Base-by-base conservation (phyloP, 2,329 filamentous ascomycete species). In the Zarea fungicola region DNA sequence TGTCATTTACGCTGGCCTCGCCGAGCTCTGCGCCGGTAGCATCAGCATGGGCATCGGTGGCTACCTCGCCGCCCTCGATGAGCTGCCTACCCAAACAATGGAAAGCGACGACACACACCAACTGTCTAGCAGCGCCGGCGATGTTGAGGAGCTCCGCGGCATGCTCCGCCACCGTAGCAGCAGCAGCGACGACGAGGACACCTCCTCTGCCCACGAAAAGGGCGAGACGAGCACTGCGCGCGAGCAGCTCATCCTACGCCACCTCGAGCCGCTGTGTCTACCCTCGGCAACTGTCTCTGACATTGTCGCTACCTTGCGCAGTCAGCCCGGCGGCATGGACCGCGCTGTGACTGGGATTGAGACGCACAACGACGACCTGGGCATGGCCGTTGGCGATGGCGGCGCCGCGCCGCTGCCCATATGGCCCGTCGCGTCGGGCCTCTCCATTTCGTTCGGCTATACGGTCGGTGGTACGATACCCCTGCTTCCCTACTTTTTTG, bases 11-110 rank as follows among this genome's bases (percentile, higher is more conserved):
- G 85, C 82, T 3, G 85, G 85, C 1, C 66, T 87, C 23, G 84
- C 84, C 1, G 85, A 89, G 62, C 71, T 88, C 32, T 84, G 85
- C 52, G 82, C 83, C 0, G 84, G 85, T 3, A 79, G 81, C 40
- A 86, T 89, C 52, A 85, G 80, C 39, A 88, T 88, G 85, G 85
- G 84, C 3, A 74, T 89, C 13, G 83, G 85, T 16, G 84, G 82
- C 11, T 88, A 84, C 58, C 68, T 89, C 2, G 80, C 83, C 2
- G 81, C 82, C 47, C 67, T 60, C 58, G 76, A 58, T 32, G 65
- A 67, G 13, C 32, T 60, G 22, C 56, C 54, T 8, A 48, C 31
- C 26, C 43, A 32, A 25, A 25, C 36, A 19, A 8, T 6, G 11
- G 11, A 36, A 10, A 4, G 6, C 34, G 16, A 6, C 5, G 34